Evolutionary conservation across 306 rosid species (phyloP).

Genomic region (Lithocarpus polystachyus): DNA sequence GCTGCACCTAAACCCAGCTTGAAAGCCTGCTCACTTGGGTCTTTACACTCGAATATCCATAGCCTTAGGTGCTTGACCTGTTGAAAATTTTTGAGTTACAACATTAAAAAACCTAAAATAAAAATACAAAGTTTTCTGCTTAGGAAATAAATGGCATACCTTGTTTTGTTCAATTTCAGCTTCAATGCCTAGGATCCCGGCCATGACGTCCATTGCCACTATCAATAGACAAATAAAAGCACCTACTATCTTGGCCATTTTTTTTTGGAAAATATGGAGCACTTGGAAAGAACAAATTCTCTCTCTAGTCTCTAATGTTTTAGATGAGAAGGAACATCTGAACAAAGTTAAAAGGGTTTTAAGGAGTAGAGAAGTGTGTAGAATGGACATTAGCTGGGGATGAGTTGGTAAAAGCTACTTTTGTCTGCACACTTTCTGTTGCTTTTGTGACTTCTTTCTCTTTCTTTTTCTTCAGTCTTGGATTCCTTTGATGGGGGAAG

Average conservation of each 20-base stretch:
- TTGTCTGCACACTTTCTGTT: slow-evolving; percentile 42
- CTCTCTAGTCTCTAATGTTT: background rate
- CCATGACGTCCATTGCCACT: slow-evolving; percentile 68
- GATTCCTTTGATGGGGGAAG: slow-evolving; percentile 65
- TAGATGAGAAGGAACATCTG: slow-evolving; percentile 11
- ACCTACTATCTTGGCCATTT: slow-evolving; percentile 63
- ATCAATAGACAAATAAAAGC: slow-evolving; percentile 64
- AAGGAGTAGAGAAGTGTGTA: slow-evolving; percentile 18
- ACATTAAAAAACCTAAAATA: background rate
- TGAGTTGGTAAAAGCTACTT: slow-evolving; percentile 39
- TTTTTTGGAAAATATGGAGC: background rate
- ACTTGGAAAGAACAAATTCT: background rate
- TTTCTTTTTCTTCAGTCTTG: slow-evolving; percentile 27
- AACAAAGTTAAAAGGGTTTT: slow-evolving; percentile 8
- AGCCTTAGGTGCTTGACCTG: slow-evolving; percentile 79
- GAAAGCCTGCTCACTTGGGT: slow-evolving; percentile 84
- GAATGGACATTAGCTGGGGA: slow-evolving; percentile 14
- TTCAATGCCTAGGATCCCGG: slow-evolving; percentile 88
- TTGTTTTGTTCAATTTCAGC: slow-evolving; percentile 88
- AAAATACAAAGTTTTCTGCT: background rate
- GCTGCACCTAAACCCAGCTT: slow-evolving; percentile 78
- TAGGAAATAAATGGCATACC: slow-evolving; percentile 32
- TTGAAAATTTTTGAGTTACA: background rate
- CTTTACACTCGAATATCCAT: slow-evolving; percentile 94
- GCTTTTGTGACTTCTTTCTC: slow-evolving; percentile 31